phyloP scores from a whole-genome alignment of 305 asterid genomes.

The Rubia balearica region DNA sequence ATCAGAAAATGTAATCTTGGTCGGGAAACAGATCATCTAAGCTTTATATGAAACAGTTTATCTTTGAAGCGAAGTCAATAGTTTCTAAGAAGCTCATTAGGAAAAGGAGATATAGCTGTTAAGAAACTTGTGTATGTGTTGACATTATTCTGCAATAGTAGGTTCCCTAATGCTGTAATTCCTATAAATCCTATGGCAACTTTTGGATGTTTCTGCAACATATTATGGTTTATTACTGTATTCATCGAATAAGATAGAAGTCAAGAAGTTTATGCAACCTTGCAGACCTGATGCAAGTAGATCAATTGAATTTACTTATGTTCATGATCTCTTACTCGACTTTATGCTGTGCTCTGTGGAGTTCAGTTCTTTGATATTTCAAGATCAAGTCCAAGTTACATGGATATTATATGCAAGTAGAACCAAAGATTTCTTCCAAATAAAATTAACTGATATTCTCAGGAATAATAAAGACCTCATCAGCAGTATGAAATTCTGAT shows the following conservation, averaged over 20 bases:
- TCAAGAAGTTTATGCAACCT: background rate
- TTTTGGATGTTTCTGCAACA: background rate
- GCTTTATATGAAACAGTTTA: background rate
- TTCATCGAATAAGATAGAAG: background rate
- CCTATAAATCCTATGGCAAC: background rate
- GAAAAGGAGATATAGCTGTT: background rate
- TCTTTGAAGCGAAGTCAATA: background rate
- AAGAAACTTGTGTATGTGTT: background rate
- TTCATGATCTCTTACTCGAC: background rate
- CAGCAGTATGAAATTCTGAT: constrained; percentile 90
- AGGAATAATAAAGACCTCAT: constrained; percentile 48
- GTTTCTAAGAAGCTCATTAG: constrained; percentile 1
- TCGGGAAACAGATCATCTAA: too few relatives aligned
- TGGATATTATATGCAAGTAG: background rate
- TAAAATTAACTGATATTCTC: constrained; percentile 5
- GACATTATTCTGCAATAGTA: too few relatives aligned
- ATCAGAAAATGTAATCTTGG: background rate
- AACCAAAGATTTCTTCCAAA: background rate
- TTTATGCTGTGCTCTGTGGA: background rate
- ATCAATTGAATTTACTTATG: background rate
- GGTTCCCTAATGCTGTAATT: background rate
- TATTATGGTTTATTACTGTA: background rate
- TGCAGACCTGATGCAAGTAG: background rate
- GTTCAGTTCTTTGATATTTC: background rate
- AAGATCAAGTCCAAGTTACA: background rate